Percentiles rank a stretch among this genome's conserved stretches.
phyloP scores from a whole-genome alignment of 164 flowering plant species.

The Nelumbo lutea region DNA sequence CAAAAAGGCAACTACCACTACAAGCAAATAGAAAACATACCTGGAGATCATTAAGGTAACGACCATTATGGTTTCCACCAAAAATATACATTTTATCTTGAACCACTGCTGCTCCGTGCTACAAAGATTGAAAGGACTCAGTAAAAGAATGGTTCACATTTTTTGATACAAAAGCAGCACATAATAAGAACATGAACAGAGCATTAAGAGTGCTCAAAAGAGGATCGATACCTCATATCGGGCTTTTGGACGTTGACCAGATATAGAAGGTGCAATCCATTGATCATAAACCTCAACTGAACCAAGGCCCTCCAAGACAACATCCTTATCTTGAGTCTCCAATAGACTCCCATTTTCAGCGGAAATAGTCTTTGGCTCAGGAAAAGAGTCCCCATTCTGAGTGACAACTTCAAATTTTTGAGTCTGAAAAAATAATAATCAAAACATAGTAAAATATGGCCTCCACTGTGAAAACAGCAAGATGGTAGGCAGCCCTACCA shows the following conservation, averaged over 20 bases:
- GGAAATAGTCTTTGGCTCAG: constrained; percentile 63
- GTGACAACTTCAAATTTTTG: constrained; percentile 36
- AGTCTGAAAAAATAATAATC: constrained; percentile 37
- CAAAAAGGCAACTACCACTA: background rate
- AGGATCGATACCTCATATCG: constrained; percentile 83
- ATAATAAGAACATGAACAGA: background rate
- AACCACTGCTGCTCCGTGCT: constrained; percentile 94
- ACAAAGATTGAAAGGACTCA: constrained; percentile 15
- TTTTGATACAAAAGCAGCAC: background rate
- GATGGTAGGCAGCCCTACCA: background rate
- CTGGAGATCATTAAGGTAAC: constrained; percentile 96
- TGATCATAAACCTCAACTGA: constrained; percentile 79
- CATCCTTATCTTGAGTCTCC: constrained; percentile 87
- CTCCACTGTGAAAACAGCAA: background rate
- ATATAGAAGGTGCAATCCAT: constrained; percentile 78
- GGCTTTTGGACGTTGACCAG: constrained; percentile 81
- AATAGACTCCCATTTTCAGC: constrained; percentile 56
- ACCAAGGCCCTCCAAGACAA: constrained; percentile 68
- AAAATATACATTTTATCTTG: constrained; percentile 91
- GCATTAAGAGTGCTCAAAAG: background rate
- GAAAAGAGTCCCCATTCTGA: constrained; percentile 58
- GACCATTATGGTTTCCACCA: constrained; percentile 99
- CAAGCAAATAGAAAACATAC: constrained; percentile 30
- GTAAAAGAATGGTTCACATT: background rate
- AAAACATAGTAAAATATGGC: background rate